Evolutionary conservation across 2,329 filamentous ascomycete genomes (phyloP).

Genomic region (Lasiodiplodia sp.): DNA sequence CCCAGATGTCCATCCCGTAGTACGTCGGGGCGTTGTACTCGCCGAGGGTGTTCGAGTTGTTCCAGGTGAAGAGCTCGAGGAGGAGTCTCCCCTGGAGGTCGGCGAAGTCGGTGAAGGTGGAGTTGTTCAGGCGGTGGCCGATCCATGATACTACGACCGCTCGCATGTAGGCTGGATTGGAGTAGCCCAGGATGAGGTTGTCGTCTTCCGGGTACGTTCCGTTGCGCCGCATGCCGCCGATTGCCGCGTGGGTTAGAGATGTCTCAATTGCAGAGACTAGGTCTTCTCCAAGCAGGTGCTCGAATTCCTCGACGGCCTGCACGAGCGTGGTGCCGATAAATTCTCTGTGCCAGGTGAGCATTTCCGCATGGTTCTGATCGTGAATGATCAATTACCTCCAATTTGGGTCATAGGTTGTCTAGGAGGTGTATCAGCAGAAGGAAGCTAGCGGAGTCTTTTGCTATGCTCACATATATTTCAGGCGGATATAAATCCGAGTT

Average conservation of each 20-base stretch:
- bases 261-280: slow-evolving; percentile 48
- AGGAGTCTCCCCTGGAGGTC: slow-evolving; percentile 42
- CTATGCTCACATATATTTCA: slow-evolving; percentile 46
- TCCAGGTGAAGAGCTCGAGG: slow-evolving; percentile 37
- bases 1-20: slow-evolving; percentile 53
- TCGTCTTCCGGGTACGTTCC: slow-evolving; percentile 50
- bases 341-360: slow-evolving; percentile 41
- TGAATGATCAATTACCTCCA: neutral
- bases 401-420: slow-evolving; percentile 1
- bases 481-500: slow-evolving; percentile 45
- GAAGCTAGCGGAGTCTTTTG: slow-evolving; percentile 20
- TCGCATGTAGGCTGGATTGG: slow-evolving; percentile 54
- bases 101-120: slow-evolving; percentile 48
- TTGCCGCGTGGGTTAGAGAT: slow-evolving; percentile 46
- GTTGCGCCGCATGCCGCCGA: slow-evolving; percentile 52
- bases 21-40: slow-evolving; percentile 54
- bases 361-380: neutral
- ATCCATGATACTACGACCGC: slow-evolving; percentile 52
- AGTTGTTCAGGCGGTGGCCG: slow-evolving; percentile 49
- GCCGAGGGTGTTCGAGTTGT: slow-evolving; percentile 44
- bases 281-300: slow-evolving; percentile 40
- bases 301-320: slow-evolving; percentile 48
- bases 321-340: slow-evolving; percentile 49
- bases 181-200: slow-evolving; percentile 51
- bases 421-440: neutral